phyloP scores from a whole-genome alignment of 139 green algal species.

The Nannochloris sp. region DNA sequence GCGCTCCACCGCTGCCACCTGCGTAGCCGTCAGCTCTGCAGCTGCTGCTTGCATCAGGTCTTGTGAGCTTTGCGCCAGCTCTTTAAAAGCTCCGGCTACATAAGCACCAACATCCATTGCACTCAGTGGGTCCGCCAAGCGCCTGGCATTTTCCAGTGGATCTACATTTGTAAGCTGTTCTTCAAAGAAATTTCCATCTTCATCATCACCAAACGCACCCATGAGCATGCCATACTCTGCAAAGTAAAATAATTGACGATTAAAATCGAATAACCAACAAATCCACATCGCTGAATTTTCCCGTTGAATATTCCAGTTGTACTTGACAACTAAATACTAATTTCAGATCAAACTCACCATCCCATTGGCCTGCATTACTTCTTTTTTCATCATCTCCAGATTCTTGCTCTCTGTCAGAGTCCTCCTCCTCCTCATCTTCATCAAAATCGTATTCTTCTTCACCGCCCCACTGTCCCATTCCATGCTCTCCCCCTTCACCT shows the following conservation, averaged over 20 bases:
- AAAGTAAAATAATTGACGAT: background rate
- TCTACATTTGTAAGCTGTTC: slow-evolving; percentile 19
- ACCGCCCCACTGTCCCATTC: background rate
- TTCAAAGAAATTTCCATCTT: background rate
- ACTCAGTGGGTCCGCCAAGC: slow-evolving; percentile 6
- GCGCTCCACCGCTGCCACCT: slow-evolving; percentile 3
- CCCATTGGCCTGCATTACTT: background rate
- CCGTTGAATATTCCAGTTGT: background rate
- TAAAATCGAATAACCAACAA: background rate
- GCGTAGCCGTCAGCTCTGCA: slow-evolving; percentile 21
- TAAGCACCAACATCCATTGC: slow-evolving; percentile 4
- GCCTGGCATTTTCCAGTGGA: slow-evolving; percentile 4
- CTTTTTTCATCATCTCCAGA: background rate
- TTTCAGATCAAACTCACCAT: background rate
- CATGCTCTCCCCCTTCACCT: background rate
- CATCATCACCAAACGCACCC: background rate
- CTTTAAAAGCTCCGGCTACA: slow-evolving; percentile 1
- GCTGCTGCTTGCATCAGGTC: slow-evolving; percentile 17
- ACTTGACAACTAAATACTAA: background rate
- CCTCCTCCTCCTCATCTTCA: slow-evolving; percentile 6
- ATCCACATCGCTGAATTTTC: background rate
- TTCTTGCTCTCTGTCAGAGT: background rate
- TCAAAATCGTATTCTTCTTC: slow-evolving; percentile 24
- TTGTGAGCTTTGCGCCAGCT: background rate
- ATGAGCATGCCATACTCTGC: background rate